A percentile compares a stretch with the other conserved stretches of the same genome.
These are phyloP conservation scores for Aspergillus kassunensis DNA, from an alignment of 495 filamentous ascomycete species.

Conservation along the genomic window DNA sequence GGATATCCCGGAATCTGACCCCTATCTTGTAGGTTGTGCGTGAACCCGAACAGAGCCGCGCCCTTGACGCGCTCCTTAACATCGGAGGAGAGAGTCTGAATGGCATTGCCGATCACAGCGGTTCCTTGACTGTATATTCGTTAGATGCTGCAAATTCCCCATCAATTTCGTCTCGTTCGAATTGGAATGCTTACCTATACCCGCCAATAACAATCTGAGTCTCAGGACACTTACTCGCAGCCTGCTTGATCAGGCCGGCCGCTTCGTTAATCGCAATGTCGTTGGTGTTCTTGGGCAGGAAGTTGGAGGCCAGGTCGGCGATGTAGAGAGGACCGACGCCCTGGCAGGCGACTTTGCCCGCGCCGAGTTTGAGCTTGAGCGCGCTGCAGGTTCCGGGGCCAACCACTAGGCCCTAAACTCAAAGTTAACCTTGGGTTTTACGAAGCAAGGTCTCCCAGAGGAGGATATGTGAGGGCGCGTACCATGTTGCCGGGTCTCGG, in stretches of 20 bases:
- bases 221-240: slow-evolving; percentile 43
- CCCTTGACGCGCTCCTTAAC: slow-evolving; percentile 44
- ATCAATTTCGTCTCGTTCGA: too few species aligned
- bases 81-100: slow-evolving; percentile 33
- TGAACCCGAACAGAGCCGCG: slow-evolving; percentile 53
- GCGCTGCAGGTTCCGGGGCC: slow-evolving; percentile 35
- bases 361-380: slow-evolving; percentile 27
- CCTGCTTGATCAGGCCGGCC: slow-evolving; percentile 28
- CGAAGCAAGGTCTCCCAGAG: too few species aligned
- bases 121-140: slow-evolving; percentile 46
- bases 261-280: slow-evolving; percentile 33
- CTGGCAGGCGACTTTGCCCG: slow-evolving; percentile 29
- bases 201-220: slow-evolving; percentile 55
- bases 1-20: slow-evolving; percentile 46
- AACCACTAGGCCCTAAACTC: slow-evolving; percentile 35
- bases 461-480: too few species aligned
- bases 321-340: slow-evolving; percentile 30
- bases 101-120: slow-evolving; percentile 47
- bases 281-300: slow-evolving; percentile 25
- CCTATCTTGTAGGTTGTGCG: slow-evolving; percentile 48
- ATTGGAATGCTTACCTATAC: slow-evolving; percentile 44
- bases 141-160: too few species aligned
- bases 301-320: slow-evolving; percentile 19
- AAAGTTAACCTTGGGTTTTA: too few species aligned
- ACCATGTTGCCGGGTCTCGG: slow-evolving; percentile 52